Base-by-base conservation (phyloP, 2,329 filamentous ascomycete species). In the Eurotiales sp. region DNA sequence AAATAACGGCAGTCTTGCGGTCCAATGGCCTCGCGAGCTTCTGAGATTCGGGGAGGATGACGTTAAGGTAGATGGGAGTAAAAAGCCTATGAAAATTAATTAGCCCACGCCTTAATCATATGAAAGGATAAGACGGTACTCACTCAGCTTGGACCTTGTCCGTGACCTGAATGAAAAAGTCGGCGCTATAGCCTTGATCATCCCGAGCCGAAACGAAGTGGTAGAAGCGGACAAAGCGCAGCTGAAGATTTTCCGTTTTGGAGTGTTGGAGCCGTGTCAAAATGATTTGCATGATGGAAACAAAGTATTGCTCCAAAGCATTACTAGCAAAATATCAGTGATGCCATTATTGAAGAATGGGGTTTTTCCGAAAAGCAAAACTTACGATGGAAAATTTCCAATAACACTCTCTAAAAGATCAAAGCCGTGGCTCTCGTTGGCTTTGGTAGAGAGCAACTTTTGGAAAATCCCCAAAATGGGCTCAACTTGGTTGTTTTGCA, bases 381-480 rank as follows among this genome's bases (percentile, higher is more conserved):
- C 86, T 69, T 78, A 88, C 77, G 81, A 78, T 46, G 89, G 82
- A 62, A 96, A 86, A 8, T 83, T 81, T 44, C 81, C 78, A 55
- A 95, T 77, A 46, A 95, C 77, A 3, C 86, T 80, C 65, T 99
- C 93, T 53, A 99, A 77, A 42, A 99, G 79, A 64, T 99, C 93
- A 63, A 97, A 96, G 0, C 86, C 89, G 63, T 91, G 85, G 17
- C 82, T 77, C 66, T 99, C 93, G 44, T 91, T 91, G 55, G 86
- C 85, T 72, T 93, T 96, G 58, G 82, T 84, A 3, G 81, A 79
- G 37, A 96, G 77, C 10, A 99, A 80, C 63, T 89, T 91, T 68
- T 97, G 92, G 78, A 97, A 99, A 56, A 99, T 93, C 52, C 90
- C 89, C n/a, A 99, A 79, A 44, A 97, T 84, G 3, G 88, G 84